Base-by-base conservation (phyloP, 2,329 filamentous ascomycete genomes). In the Parafenestella ontariensis region DNA sequence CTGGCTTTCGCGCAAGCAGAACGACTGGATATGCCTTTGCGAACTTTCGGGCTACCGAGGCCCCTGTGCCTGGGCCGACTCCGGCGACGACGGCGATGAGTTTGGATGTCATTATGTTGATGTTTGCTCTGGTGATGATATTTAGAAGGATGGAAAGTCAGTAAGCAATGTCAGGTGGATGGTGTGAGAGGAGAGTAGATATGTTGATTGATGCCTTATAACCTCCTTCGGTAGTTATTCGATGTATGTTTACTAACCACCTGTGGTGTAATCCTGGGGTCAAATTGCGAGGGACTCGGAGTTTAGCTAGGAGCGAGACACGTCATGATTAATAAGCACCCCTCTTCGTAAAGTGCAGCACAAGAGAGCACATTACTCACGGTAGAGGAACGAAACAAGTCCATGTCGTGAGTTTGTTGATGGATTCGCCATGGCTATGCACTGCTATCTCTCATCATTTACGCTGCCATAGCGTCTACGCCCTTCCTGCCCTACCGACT, bases 31-130 rank as follows among this genome's bases (percentile, higher is more conserved):
- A 95, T 8, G 82, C 68, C 57, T 86, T 69, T 28, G 83, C 83
- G 64, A 89, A 89, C 53, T 79, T 82, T 50, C 84, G 80, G 28
- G 86, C 85, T 13, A 88, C 81, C 2, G 83, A 79, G 13, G 85
- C 85, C 23, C 86, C 86, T n/a, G 82, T 92, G 54, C 90, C 89
- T 5, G 87, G 79, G n/a, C 90, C 90, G 37, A 87, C 89, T 50
- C 89, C 90, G 10, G 88, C 88, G 54, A 92, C 77, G 56, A 92
- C 78, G 46, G 88, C 86, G 72, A 87, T 89, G 66, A 89, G 82
- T 62, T 81, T 82, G 43, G 79, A 75, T 5, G 76, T 46, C 75
- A 78, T 78, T 15, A 7, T 56, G 46, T 10, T 17, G 23, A 15
- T 39, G 23, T 13, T 26, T 26, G 24, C 5, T 26, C 5, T 26